These are phyloP conservation scores for Zoysia matrella DNA, from an alignment of 202 grass and related monocot species.

Conservation along the genomic window DNA sequence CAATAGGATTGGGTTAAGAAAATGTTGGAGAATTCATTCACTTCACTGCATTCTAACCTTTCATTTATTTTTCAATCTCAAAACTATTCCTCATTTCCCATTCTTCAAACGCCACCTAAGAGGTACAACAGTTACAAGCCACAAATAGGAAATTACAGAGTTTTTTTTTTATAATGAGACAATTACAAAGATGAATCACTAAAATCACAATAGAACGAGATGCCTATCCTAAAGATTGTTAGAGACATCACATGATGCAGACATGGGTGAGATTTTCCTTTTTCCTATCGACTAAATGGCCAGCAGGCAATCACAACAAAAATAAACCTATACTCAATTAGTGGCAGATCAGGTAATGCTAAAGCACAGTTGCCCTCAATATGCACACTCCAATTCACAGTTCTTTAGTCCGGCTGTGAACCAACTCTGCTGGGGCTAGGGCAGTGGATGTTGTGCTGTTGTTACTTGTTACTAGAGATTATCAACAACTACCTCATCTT, in stretches of 20 bases:
- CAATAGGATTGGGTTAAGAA: too few relatives aligned
- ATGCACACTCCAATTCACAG: conserved; percentile 8
- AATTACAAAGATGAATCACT: not conserved
- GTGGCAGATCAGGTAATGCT: conserved; percentile 35
- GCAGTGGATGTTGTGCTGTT: conserved; percentile 32
- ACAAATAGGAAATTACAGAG: conserved; percentile 43
- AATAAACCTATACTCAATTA: conserved; percentile 58
- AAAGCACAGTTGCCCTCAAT: conserved; percentile 34
- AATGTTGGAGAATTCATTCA: too few relatives aligned
- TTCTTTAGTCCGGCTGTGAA: conserved; percentile 27
- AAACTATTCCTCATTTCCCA: too few relatives aligned
- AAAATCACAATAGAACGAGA: conserved; percentile 32
- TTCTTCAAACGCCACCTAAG: too few relatives aligned
- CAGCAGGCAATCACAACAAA: conserved; percentile 41
- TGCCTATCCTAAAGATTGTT: conserved; percentile 60
- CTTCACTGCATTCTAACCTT: too few relatives aligned
- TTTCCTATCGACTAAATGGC: conserved; percentile 51
- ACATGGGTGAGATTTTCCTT: conserved; percentile 59
- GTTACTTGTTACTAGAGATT: conserved; percentile 33
- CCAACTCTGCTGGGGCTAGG: conserved; percentile 21
- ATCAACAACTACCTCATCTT: conserved; percentile 67
- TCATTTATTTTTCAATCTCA: too few relatives aligned
- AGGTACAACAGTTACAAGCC: conserved; percentile 27
- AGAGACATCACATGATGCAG: conserved; percentile 53
- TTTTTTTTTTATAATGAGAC: not conserved